Conservation (phyloP, 768 basidiomycete genomes). For the Trametes cingulata region DNA sequence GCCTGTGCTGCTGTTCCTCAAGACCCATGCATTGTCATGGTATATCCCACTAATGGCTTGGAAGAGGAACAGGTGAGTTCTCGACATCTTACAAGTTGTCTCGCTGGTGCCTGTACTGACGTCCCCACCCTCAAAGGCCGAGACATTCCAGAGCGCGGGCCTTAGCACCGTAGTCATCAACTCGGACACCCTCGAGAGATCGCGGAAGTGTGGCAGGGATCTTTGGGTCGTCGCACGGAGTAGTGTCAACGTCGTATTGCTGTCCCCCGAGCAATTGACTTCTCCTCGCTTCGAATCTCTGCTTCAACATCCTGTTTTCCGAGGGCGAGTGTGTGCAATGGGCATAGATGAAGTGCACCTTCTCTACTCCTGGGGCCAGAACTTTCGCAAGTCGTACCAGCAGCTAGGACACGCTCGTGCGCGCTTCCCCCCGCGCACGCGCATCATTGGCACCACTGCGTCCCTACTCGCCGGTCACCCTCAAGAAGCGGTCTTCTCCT, state of each 20-base stretch:
- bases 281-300: constrained; percentile 19
- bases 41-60: no score
- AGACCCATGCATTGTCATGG: no score
- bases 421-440: constrained; percentile 1
- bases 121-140: no score
- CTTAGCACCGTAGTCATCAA: no score
- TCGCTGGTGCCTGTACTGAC: no score
- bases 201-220: no score
- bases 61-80: no score
- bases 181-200: no score
- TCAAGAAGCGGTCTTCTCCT: constrained; percentile 7
- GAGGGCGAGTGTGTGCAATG: constrained; percentile 4
- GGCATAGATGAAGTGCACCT: constrained; percentile 27
- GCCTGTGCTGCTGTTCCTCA: no score
- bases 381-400: constrained; percentile 19
- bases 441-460: constrained; percentile 18
- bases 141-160: no score
- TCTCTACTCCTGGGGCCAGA: constrained; percentile 22
- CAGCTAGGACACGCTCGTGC: constrained; percentile 8
- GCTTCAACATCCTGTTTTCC: constrained; percentile 13
- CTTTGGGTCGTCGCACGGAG: constrained; percentile 15
- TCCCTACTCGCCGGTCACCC: constrained; percentile 11
- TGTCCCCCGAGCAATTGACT: constrained; percentile 26
- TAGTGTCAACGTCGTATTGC: constrained; percentile 9
- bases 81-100: no score